These are phyloP conservation scores for Veloboletus limbatus DNA, from an alignment of 1,284 basidiomycete genomes.

Conservation along the genomic window DNA sequence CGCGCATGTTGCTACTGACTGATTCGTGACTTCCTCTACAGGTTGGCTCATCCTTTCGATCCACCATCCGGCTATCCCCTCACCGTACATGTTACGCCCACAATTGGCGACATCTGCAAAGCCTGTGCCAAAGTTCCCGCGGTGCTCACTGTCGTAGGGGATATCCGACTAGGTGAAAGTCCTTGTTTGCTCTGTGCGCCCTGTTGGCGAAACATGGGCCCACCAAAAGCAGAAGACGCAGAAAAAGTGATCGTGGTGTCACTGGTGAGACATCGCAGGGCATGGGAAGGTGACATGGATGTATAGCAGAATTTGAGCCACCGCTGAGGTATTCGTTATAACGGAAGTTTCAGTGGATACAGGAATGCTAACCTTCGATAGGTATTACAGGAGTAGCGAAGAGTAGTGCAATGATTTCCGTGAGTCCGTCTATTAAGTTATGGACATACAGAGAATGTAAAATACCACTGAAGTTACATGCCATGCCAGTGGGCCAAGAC, in stretches of 20 bases:
- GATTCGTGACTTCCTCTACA: constrained; percentile 28
- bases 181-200: constrained; percentile 68
- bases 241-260: constrained; percentile 49
- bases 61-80: constrained; percentile 58
- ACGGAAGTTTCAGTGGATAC: too few species aligned
- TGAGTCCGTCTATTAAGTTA: constrained; percentile 34
- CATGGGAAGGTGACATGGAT: constrained; percentile 16
- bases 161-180: constrained; percentile 70
- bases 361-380: not conserved
- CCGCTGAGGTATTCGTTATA: too few species aligned
- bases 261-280: constrained; percentile 44
- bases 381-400: constrained; percentile 13
- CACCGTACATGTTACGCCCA: constrained; percentile 59
- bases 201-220: constrained; percentile 72
- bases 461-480: constrained; percentile 17
- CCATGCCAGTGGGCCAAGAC: constrained; percentile 11
- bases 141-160: constrained; percentile 59
- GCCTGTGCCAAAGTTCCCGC: constrained; percentile 70
- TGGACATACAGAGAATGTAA: constrained; percentile 22
- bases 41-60: constrained; percentile 58
- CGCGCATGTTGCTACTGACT: not conserved
- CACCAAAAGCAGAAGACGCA: constrained; percentile 37
- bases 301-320: not conserved
- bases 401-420: not conserved
- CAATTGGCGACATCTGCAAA: constrained; percentile 60